Evolutionary conservation across 2,329 filamentous ascomycete species (phyloP).

Genomic region (Rhinocladiella similis): DNA sequence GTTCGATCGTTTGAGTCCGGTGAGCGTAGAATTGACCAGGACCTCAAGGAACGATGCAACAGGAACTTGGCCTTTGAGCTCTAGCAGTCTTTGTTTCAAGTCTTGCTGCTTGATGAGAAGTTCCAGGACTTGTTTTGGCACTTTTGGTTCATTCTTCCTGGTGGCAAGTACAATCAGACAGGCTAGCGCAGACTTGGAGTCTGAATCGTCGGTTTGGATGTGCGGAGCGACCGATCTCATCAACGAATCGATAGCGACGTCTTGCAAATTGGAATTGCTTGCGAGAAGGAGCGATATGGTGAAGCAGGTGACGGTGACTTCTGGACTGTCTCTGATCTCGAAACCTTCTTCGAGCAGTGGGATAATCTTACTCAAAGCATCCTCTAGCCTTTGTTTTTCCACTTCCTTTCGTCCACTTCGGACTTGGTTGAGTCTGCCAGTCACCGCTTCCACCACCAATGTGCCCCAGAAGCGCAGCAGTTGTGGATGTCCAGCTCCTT

Average conservation of each 20-base stretch:
- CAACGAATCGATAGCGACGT: slow-evolving; percentile 76
- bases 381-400: slow-evolving; percentile 78
- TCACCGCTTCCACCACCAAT: slow-evolving; percentile 80
- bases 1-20: slow-evolving; percentile 30
- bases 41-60: slow-evolving; percentile 12
- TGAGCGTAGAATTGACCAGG: slow-evolving; percentile 14
- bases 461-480: slow-evolving; percentile 90
- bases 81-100: slow-evolving; percentile 35
- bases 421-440: slow-evolving; percentile 75
- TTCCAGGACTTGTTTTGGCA: slow-evolving; percentile 70
- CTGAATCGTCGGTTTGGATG: slow-evolving; percentile 71
- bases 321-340: slow-evolving; percentile 70
- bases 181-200: slow-evolving; percentile 66
- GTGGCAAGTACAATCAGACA: slow-evolving; percentile 81
- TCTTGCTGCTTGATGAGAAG: slow-evolving; percentile 39
- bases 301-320: slow-evolving; percentile 83
- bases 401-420: slow-evolving; percentile 74
- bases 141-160: slow-evolving; percentile 67
- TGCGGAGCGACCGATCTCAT: slow-evolving; percentile 85
- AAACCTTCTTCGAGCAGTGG: slow-evolving; percentile 76
- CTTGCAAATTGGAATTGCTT: slow-evolving; percentile 75
- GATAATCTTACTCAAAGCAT: slow-evolving; percentile 66
- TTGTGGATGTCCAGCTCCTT: slow-evolving; percentile 71
- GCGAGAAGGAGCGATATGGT: slow-evolving; percentile 87
- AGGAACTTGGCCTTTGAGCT: slow-evolving; percentile 31